Evolutionary conservation across 108 stramenopile genomes (phyloP), one percentile per base, ranked within the genome.

Genomic region (Discostella stelligeroides): DNA sequence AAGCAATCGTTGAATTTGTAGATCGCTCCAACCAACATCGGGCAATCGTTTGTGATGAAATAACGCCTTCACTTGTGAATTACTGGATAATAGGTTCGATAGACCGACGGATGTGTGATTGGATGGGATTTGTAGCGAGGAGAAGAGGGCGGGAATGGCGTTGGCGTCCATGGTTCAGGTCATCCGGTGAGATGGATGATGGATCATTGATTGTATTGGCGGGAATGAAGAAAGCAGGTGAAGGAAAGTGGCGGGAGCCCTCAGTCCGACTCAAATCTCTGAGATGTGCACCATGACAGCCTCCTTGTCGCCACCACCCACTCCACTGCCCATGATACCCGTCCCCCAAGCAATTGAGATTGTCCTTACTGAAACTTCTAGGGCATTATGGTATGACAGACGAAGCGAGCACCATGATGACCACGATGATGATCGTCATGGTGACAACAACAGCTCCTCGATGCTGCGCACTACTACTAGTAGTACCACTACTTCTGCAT

Each of bases 31-130:
- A 38, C 92, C 92, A n/a, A 47, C 42, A 23, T 91, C 88, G 15
- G 90, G 90, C 5, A 94, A 50, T 17, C 90, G 83, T 29, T 86
- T 82, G 85, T 94, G 79, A 64, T 84, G 66, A 45, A 91, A 90
- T 15, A 94, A 70, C 0, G 90, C 73, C 43, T 81, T 83, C 72
- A 72, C 82, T 66, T 90, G 84, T 27, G 88, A 85, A 78, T 86
- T 80, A 50, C 78, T 51, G 14, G 86, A 76, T 17, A 91, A 60
- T 47, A 87, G 70, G 63, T 94, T 94, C 39, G 90, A 81, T 5
- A 91, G 56, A 7, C 92, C 92, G 24, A 94, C 90, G 18, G 86
- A 79, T 6, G 85, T 89, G 48, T 94, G 92, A 54, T 89, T 88
- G 68, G 63, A 72, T 25, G 92, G 92, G 63, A 94, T 89, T 27